Base-by-base conservation (phyloP, 1,284 basidiomycete genomes). In the Ceratobasidium sp. region DNA sequence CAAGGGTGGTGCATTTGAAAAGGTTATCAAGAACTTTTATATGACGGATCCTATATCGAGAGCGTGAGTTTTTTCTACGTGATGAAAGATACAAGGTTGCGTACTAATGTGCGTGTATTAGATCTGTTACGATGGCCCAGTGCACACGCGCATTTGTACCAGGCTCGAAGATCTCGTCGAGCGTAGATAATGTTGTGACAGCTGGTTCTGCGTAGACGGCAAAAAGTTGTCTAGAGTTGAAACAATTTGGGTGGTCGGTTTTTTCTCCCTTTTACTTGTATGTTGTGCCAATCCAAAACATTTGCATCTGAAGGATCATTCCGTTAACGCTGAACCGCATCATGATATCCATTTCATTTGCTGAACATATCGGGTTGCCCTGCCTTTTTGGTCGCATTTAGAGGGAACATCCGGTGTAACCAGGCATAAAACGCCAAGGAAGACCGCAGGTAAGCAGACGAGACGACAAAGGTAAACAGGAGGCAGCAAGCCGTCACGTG, bases 11-110 rank as follows among this genome's bases (percentile, higher is more conserved):
- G 86, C 89, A 9, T 91, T 99, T 85, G 88, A 87, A 84, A 94
- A 92, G 84, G 94, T 96, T 1, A 93, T 99, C 81, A 81, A 86
- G 76, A 98, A 98, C 88, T 99, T 99, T 86, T 99, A 99, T 86
- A 92, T 96, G 86, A 99, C 97, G 8, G 96, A 97, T 84, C 89
- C 93, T 46, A 92, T 95, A 80, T 94, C 93, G 65, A 86, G 93
- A 88, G 92, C 93, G 92, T 93, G 80, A 85, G 93, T 90, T 17
- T 3, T 4, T 37, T 61, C 13, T 8, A 61, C 51, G 51, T 8
- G 51, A 22, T 54, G 29, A 0, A 52, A 32, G 1, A 46, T 62
- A 56, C 19, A 22, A 17, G 22, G 8, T 54, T 46, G 17, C 49
- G 74, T 46, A 19, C 62, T 22, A 17, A 68, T 61, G 17, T 76